A percentile compares a stretch with the other conserved stretches of the same genome.
These are phyloP conservation scores for Carnegiea gigantea DNA, from an alignment of 179 eudicot species.

Conservation along the genomic window DNA sequence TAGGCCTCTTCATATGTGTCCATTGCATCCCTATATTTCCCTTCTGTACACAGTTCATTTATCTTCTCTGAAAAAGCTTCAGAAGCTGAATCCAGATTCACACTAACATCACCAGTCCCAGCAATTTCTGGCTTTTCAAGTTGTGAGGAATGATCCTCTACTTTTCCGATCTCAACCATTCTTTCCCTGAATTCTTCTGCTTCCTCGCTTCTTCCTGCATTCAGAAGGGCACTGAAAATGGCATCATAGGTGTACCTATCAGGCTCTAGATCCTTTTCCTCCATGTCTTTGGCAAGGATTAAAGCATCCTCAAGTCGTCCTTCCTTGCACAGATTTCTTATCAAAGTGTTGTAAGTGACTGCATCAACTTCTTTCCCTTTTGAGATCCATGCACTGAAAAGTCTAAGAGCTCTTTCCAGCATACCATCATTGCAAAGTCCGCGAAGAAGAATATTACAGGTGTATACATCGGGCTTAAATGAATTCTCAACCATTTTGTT, in stretches of 20 bases:
- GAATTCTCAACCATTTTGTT: conserved; percentile 72
- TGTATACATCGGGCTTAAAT: conserved; percentile 66
- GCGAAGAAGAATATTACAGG: conserved; percentile 70
- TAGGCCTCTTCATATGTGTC: conserved; percentile 43
- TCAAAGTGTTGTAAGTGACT: conserved; percentile 71
- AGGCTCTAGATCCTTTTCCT: conserved; percentile 55
- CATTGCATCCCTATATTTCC: conserved; percentile 74
- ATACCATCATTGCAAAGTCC: conserved; percentile 77
- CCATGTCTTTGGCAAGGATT: conserved; percentile 59
- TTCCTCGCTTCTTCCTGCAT: conserved; percentile 51
- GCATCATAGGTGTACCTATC: conserved; percentile 61
- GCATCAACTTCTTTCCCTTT: conserved; percentile 66
- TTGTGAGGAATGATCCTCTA: conserved; percentile 22
- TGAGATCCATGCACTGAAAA: conserved; percentile 61
- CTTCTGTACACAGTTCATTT: conserved; percentile 47
- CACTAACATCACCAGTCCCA: conserved; percentile 19
- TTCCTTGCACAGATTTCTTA: conserved; percentile 62
- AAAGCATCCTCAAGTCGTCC: conserved; percentile 65
- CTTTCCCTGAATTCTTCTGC: conserved; percentile 54
- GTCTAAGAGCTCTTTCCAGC: conserved; percentile 70
- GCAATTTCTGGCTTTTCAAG: conserved; percentile 27
- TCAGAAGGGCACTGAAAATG: conserved; percentile 49
- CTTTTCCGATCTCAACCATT: conserved; percentile 33
- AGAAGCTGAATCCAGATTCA: conserved; percentile 37
- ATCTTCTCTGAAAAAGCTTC: conserved; percentile 51